Evolutionary conservation across 2,329 filamentous ascomycete genomes (phyloP), one percentile per base, ranked within the genome.

Genomic region (Sporothrix sp.): DNA sequence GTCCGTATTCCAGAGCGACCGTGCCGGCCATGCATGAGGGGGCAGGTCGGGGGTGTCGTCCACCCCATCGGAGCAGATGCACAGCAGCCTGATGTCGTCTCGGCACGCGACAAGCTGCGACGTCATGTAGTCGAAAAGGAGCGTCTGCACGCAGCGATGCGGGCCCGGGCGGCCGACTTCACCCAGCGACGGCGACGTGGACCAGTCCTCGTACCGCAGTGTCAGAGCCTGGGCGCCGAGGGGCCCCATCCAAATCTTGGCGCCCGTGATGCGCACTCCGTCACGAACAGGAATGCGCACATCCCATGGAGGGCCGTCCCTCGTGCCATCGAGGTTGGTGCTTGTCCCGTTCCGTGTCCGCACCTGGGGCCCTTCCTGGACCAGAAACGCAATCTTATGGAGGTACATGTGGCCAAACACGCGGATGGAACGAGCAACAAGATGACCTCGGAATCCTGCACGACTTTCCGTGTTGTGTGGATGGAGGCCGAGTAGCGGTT

Each of bases 381-480:
- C 37, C 23, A 25, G 7, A 42, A 50, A 53, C 11, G 7, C 13
- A 23, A 33, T 23, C 11, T 7, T 46, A 14, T 36, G 40, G 13
- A 53, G 42, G 36, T 53, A 53, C 7, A 20, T 46, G 14, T 36
- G 51, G 13, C 51, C 46, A 50, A 53, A 53, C 9, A 53, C 16
- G 20, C 35, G 21, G 23, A 53, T 32, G 7, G 3, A 13, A 11
- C 27, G 44, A 9, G 51, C 51, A 27, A 45, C 20, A 9, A 52
- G 51, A 38, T 28, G 36, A 1, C 51, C 46, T 16, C 36, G 40
- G 35, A 23, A n/a, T 27, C 25, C 33, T 25, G 39, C 39, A 28
- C 39, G 25, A 11, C 23, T 9, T 8, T 16, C 39, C 18, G 38
- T 13, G 38, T 42, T 28, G 13, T 3, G n/a, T 42, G 16, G 18